These are phyloP conservation scores for Talaromyces sp. DNA, from an alignment of 2,329 filamentous ascomycete species.

Conservation along the genomic window DNA sequence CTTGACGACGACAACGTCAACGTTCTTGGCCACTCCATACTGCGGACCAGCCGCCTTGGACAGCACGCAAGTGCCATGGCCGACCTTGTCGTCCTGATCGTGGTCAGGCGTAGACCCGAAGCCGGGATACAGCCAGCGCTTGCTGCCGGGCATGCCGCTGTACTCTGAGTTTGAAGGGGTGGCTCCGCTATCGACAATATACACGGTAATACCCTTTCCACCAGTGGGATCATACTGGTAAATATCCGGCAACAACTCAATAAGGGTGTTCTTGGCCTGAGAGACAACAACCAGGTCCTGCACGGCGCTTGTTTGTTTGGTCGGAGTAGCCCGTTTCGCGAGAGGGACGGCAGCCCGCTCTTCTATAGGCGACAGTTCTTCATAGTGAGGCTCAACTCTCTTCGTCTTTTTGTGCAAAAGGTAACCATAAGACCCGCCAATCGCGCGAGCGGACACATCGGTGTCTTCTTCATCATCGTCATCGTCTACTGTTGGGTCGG, in stretches of 20 bases:
- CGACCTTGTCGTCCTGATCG: background rate
- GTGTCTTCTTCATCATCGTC: background rate
- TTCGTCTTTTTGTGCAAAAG: background rate
- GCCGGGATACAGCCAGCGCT: background rate
- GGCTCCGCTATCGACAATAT: background rate
- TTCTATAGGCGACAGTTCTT: background rate
- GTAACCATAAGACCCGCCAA: background rate
- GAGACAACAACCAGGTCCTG: background rate
- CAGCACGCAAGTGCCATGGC: conserved; percentile 1
- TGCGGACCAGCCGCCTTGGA: background rate
- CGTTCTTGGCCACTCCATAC: background rate
- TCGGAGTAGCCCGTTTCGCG: background rate
- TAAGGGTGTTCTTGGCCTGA: background rate
- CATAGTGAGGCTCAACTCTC: background rate
- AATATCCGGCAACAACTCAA: background rate
- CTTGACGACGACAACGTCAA: background rate
- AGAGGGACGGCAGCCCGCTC: background rate
- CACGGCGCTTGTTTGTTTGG: background rate
- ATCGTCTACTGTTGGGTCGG: background rate
- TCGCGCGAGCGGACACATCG: background rate
- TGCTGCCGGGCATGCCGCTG: background rate
- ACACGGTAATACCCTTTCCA: background rate
- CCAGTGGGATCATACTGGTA: background rate
- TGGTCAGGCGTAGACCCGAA: background rate
- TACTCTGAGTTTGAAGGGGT: background rate